Conservation (phyloP, 2,329 filamentous ascomycete species). For the Aspergillus novofumigatus region DNA sequence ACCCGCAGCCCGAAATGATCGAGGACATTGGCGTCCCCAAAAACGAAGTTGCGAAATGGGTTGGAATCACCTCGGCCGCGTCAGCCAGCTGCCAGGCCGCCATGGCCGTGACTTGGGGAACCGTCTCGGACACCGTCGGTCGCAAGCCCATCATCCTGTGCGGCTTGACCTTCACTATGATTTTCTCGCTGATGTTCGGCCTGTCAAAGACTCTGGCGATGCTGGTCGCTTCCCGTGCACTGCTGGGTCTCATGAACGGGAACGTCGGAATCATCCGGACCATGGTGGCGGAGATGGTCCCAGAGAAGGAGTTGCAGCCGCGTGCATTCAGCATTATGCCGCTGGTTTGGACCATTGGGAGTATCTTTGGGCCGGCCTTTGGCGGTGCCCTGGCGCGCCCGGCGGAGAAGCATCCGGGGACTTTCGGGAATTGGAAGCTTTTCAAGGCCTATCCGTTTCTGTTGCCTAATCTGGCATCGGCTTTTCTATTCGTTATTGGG, state of each 20-base stretch:
- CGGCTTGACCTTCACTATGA: conserved; percentile 74
- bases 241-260: conserved; percentile 82
- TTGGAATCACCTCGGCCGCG: conserved; percentile 67
- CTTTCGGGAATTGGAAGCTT: conserved; percentile 65
- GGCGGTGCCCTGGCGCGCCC: conserved; percentile 84
- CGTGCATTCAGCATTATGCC: conserved; percentile 92
- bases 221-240: conserved; percentile 70
- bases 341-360: conserved; percentile 80
- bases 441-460: conserved; percentile 76
- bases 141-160: conserved; percentile 76
- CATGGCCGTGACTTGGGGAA: conserved; percentile 71
- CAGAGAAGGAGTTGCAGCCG: conserved; percentile 79
- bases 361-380: conserved; percentile 81
- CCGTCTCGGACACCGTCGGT: conserved; percentile 71
- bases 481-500: conserved; percentile 72
- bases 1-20: conserved; percentile 71
- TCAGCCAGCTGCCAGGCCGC: conserved; percentile 69
- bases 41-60: conserved; percentile 72
- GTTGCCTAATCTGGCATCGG: conserved; percentile 76
- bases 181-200: conserved; percentile 76
- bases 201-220: conserved; percentile 74
- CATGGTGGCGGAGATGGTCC: conserved; percentile 89
- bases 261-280: conserved; percentile 93
- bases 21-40: conserved; percentile 66
- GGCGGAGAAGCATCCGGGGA: conserved; percentile 63